Percentiles rank a stretch among this genome's conserved stretches.
phyloP scores from a whole-genome alignment of 176 grass and related monocot genomes.

The Thalia dealbata region DNA sequence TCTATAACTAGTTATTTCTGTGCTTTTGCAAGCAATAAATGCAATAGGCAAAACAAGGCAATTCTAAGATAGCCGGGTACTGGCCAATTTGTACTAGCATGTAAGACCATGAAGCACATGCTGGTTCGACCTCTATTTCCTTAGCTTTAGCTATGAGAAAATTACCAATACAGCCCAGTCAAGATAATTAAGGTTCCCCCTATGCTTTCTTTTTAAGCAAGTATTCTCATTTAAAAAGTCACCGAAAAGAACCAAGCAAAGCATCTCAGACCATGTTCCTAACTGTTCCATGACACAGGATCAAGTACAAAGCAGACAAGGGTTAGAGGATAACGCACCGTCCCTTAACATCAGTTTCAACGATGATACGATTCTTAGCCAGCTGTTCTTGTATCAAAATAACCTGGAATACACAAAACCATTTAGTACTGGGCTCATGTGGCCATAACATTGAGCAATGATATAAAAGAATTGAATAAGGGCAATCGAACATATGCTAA shows the following conservation, averaged over 20 bases:
- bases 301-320: neutral
- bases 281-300: conserved; percentile 13
- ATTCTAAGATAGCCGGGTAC: too few relatives aligned
- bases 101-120: too few relatives aligned
- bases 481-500: neutral
- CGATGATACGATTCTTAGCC: conserved; percentile 93
- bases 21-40: too few relatives aligned
- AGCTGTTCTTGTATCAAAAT: conserved; percentile 97
- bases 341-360: conserved; percentile 74
- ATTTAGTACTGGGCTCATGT: neutral
- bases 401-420: conserved; percentile 52
- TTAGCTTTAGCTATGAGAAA: neutral
- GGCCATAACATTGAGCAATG: neutral
- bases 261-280: neutral
- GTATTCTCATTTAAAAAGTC: neutral
- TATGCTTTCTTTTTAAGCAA: neutral
- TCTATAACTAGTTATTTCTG: too few relatives aligned
- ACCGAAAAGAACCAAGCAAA: neutral
- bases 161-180: neutral
- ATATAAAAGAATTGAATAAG: neutral
- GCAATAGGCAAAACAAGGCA: too few relatives aligned
- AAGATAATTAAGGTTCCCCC: neutral
- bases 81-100: too few relatives aligned
- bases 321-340: conserved; percentile 34
- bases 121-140: neutral